phyloP scores from a whole-genome alignment of 2,329 filamentous ascomycete species.

The Bipolaris zeicola region DNA sequence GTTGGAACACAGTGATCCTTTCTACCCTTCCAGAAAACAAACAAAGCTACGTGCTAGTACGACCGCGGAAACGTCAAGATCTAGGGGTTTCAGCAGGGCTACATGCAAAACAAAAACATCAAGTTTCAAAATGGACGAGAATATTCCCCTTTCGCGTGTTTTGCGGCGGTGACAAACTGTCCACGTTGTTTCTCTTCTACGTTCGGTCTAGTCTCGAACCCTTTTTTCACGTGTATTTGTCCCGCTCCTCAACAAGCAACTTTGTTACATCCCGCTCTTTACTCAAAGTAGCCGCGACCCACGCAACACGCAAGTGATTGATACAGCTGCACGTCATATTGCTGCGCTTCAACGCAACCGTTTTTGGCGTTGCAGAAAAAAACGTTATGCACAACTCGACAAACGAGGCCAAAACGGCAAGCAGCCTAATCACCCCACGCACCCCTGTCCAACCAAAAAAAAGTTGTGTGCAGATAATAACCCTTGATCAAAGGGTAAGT shows the following conservation, averaged over 20 bases:
- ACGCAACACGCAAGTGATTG: conserved; percentile 1
- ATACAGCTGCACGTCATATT: conserved; percentile 22
- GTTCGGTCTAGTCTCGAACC: not conserved
- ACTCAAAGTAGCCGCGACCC: conserved; percentile 2
- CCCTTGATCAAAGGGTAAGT: too few species aligned
- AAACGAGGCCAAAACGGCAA: too few species aligned
- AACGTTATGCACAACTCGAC: too few species aligned
- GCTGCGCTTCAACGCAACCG: too few species aligned
- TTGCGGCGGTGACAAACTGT: conserved; percentile 21
- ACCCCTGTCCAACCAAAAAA: too few species aligned
- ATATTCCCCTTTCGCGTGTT: conserved; percentile 4
- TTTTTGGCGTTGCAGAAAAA: too few species aligned
- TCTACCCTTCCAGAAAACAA: not conserved
- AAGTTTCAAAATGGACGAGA: not conserved
- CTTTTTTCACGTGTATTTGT: conserved; percentile 4
- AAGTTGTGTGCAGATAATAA: too few species aligned
- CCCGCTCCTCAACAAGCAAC: not conserved
- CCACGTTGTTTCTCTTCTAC: conserved; percentile 8
- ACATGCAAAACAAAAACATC: not conserved
- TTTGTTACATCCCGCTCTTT: not conserved
- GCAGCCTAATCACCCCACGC: too few species aligned
- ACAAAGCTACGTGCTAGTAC: not conserved
- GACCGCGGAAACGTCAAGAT: not conserved
- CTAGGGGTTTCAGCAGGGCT: not conserved
- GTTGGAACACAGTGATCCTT: not conserved